Percentiles rank a stretch among this genome's conserved stretches.
phyloP scores from a whole-genome alignment of 2,329 filamentous ascomycete genomes.

The Trichocomaceae sp. region DNA sequence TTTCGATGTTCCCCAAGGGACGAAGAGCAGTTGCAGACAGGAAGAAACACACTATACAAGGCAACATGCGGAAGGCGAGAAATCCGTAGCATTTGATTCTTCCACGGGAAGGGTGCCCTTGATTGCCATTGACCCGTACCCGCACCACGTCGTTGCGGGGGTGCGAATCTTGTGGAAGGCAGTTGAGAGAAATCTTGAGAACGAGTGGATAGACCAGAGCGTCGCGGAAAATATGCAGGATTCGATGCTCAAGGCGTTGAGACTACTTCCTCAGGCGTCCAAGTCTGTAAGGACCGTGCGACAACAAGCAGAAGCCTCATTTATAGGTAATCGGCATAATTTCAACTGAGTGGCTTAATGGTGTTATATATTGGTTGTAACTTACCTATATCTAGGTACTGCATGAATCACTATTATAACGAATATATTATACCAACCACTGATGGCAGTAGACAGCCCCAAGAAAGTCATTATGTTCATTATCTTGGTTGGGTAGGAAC shows the following conservation, averaged over 20 bases:
- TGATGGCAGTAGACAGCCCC: too few relatives aligned
- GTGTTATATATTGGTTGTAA: too few relatives aligned
- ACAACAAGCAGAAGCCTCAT: conserved; percentile 14
- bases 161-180: conserved; percentile 25
- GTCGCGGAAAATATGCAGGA: conserved; percentile 20
- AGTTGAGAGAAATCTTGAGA: conserved; percentile 20
- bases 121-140: conserved; percentile 27
- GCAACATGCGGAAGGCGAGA: background rate
- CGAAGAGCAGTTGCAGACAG: background rate
- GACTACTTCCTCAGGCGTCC: conserved; percentile 24
- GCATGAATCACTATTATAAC: too few relatives aligned
- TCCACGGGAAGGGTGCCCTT: conserved; percentile 17
- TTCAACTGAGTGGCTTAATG: background rate
- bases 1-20: conserved; percentile 17
- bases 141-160: conserved; percentile 25
- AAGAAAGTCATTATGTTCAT: too few relatives aligned
- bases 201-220: conserved; percentile 20
- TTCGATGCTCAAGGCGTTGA: conserved; percentile 21
- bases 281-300: conserved; percentile 23
- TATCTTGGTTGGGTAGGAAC: too few relatives aligned
- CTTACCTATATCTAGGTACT: too few relatives aligned
- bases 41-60: background rate
- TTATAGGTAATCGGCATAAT: background rate
- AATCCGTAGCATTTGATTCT: conserved; percentile 1
- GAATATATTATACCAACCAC: too few relatives aligned